Evolutionary conservation across 2,329 filamentous ascomycete species (phyloP).

Genomic region (Xylariaceae sp.): DNA sequence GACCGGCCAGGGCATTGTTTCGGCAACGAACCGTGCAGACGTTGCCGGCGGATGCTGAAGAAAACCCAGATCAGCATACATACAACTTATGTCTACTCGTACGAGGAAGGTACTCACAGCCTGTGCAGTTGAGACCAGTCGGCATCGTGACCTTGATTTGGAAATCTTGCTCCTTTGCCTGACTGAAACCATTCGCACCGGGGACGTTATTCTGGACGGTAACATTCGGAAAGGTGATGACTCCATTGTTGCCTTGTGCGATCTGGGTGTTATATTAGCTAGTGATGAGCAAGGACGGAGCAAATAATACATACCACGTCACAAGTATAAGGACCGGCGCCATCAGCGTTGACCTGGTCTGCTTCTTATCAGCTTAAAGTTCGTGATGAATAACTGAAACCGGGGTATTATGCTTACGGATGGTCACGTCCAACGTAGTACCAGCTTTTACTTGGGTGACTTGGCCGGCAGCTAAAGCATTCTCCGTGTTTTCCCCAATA

Average conservation of each 20-base stretch:
- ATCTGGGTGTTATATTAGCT: slow-evolving; percentile 12
- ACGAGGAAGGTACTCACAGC: slow-evolving; percentile 48
- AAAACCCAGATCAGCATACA: neutral
- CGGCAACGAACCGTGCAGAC: slow-evolving; percentile 65
- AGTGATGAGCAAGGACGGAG: slow-evolving; percentile 37
- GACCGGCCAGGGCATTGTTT: slow-evolving; percentile 62
- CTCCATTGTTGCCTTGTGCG: slow-evolving; percentile 41
- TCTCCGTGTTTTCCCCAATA: slow-evolving; percentile 61
- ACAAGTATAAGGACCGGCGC: slow-evolving; percentile 60
- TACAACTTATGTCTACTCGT: neutral
- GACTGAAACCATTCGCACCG: slow-evolving; percentile 62
- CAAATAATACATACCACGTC: slow-evolving; percentile 40
- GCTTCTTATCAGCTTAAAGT: slow-evolving; percentile 11
- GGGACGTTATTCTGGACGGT: slow-evolving; percentile 65
- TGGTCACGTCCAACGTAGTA: slow-evolving; percentile 51
- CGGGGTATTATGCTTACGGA: slow-evolving; percentile 39
- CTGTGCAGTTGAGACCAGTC: slow-evolving; percentile 53
- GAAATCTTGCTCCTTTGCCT: slow-evolving; percentile 61
- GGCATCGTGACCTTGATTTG: slow-evolving; percentile 62
- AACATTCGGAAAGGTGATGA: slow-evolving; percentile 53
- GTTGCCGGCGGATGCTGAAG: slow-evolving; percentile 59
- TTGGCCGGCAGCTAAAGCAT: slow-evolving; percentile 50
- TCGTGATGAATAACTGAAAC: neutral
- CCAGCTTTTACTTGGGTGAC: slow-evolving; percentile 59
- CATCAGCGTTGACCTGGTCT: slow-evolving; percentile 60